Evolutionary conservation across 2,329 filamentous ascomycete species (phyloP), one percentile per base, ranked within the genome.

Genomic region (Fusarium neocosmosporiellum): DNA sequence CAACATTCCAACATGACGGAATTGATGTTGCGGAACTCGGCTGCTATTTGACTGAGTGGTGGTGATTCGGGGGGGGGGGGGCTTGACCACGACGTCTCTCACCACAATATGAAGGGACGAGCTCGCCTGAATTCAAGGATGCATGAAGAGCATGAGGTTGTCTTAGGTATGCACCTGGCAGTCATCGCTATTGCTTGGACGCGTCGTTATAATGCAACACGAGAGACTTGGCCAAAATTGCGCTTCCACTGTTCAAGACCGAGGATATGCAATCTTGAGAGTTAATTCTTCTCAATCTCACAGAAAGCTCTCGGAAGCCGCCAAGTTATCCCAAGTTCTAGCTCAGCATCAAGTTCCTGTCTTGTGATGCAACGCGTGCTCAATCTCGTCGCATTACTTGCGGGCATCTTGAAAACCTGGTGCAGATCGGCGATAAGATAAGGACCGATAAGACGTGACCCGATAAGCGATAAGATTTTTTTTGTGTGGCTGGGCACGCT

Each of bases 391-490:
- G 24, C 43, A 18, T 27, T 10, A 18, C 14, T 27, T 27, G 20
- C 8, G 33, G 9, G 22, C 22, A 27, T 34, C 10, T n/a, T 59
- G 4, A 29, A 14, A 29, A n/a, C 14, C 10, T 11, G 10, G 24
- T 5, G 27, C 18, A 11, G 36, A 39, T 16, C 11, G 7, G 24
- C 34, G 31, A 24, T 34, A 57, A 43, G 46, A 20, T 24, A 27
- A n/a, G 18, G 5, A 8, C n/a, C 18, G 31, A 22, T 34, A 48
- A 34, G 37, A 18, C 4, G 6, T 2, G 18, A 4, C 3, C 22
- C 13, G 41, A 58, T 59, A 59, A 43, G 39, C 18, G 66, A 75
- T 74, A 76, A 70, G 71, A 33, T 57, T 63, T 67, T 70, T 75
- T 63, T 31, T 33, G 53, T 41, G 63, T 66, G 73, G 69, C 54